Base-by-base conservation (phyloP, 257 asterid genomes). In the Solanum chmielewskii region DNA sequence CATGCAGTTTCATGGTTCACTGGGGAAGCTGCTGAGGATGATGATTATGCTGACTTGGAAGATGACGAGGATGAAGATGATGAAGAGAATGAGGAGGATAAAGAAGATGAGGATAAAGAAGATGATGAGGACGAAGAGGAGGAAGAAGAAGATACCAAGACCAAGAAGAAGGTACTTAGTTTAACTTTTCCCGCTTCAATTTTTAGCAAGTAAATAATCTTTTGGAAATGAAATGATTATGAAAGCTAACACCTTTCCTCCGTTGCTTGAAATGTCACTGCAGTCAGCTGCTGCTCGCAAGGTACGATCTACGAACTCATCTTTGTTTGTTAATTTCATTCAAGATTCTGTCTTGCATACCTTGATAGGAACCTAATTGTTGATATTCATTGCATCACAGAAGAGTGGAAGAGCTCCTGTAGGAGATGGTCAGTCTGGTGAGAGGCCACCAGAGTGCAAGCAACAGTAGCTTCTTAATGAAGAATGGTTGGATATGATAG, bases 1-100 rank as follows among this genome's bases (percentile, higher is more conserved):
- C 98, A 94, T 93, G 99, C 99, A 0, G 98, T 96, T 14, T 95
- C 98, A 59, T 96, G 99, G 99, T 96, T 93, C 90, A 96, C 99
- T 3, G 98, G 99, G 29, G 99, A 96, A 89, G 99, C 99, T 83
- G 98, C 90, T 44, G 90, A 93, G 77, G 95, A 91, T 31, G 64
- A 56, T 56, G 97, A 96, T 71, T 92, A 89, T 83, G 94, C 86
- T 1, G 98, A 93, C 62, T 44, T 90, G 39, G 95, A 90, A 3
- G 96, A 90, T 3, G 98, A 93, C 13, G 98, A 92, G 1, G 91
- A 88, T 0, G 86, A 85, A 0, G 86, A 84, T 4, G 92, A 88
- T 0, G 91, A 88, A 0, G 85, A 74, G 0, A 89, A 86, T 0
- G 92, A 89, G 0, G 91, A 90, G 0, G 91, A 87, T 0, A 93